phyloP scores from a whole-genome alignment of 176 grass and related monocot species.

The Aegilops sharonensis region DNA sequence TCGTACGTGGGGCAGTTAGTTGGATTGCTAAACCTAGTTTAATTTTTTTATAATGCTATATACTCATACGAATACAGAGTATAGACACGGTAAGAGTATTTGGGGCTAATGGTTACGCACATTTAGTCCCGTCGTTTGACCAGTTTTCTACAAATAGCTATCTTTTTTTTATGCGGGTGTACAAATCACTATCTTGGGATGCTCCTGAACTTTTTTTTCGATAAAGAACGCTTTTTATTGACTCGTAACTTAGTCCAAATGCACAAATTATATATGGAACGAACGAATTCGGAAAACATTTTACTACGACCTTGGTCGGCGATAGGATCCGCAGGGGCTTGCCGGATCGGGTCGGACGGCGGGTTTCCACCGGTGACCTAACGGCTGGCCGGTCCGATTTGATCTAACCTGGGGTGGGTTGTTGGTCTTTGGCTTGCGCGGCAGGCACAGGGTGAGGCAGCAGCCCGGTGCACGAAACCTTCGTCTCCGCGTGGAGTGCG shows the following conservation, averaged over 20 bases:
- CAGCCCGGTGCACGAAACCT: neutral
- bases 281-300: neutral
- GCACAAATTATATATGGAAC: too few species aligned
- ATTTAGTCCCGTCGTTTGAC: too few species aligned
- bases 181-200: neutral
- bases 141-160: too few species aligned
- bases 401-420: neutral
- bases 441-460: neutral
- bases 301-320: neutral
- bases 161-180: too few species aligned
- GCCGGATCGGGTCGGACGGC: neutral
- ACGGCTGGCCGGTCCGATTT: neutral
- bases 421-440: neutral
- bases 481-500: neutral
- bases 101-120: too few species aligned
- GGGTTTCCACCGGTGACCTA: constrained; percentile 24
- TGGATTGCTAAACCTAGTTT: neutral
- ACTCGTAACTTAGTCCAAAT: too few species aligned
- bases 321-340: neutral
- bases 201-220: too few species aligned
- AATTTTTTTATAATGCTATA: too few species aligned
- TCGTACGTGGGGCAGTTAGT: neutral
- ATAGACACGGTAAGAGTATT: too few species aligned
- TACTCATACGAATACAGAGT: too few species aligned
- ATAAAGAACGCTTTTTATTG: too few species aligned